Conservation (phyloP, 179 eudicot species). For the Gypsophila paniculata region DNA sequence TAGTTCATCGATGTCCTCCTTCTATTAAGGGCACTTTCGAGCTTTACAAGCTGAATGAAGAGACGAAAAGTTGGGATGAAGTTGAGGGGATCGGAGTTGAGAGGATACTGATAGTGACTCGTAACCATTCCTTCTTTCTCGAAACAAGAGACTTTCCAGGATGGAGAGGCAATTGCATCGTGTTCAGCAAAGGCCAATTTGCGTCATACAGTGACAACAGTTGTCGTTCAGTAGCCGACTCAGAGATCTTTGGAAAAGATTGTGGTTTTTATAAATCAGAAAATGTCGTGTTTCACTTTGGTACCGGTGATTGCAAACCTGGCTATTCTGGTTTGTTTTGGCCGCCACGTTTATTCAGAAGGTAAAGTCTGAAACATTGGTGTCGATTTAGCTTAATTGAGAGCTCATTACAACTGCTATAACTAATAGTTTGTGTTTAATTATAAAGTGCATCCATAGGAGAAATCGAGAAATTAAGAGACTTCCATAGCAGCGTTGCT, state of each 20-base stretch:
- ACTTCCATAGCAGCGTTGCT: not conserved
- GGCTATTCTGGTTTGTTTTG: slow-evolving; percentile 13
- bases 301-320: not conserved
- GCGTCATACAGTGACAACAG: slow-evolving; percentile 9
- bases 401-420: not conserved
- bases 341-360: slow-evolving; percentile 13
- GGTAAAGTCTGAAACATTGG: not conserved
- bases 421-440: not conserved
- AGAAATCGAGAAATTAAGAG: not conserved
- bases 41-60: slow-evolving; percentile 25
- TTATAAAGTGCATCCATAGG: not conserved
- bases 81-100: slow-evolving; percentile 20
- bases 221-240: slow-evolving; percentile 9
- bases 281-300: slow-evolving; percentile 18
- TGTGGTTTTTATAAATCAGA: not conserved
- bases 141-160: slow-evolving; percentile 17
- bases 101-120: slow-evolving; percentile 20
- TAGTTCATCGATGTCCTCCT: slow-evolving; percentile 19
- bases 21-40: slow-evolving; percentile 3
- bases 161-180: slow-evolving; percentile 27
- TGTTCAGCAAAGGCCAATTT: slow-evolving; percentile 13
- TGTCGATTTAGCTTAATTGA: not conserved
- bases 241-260: slow-evolving; percentile 13
- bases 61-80: slow-evolving; percentile 19
- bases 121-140: slow-evolving; percentile 13